Evolutionary conservation across 23 red algal genomes (phyloP).

Genomic region (Pyropia haitanensis): DNA sequence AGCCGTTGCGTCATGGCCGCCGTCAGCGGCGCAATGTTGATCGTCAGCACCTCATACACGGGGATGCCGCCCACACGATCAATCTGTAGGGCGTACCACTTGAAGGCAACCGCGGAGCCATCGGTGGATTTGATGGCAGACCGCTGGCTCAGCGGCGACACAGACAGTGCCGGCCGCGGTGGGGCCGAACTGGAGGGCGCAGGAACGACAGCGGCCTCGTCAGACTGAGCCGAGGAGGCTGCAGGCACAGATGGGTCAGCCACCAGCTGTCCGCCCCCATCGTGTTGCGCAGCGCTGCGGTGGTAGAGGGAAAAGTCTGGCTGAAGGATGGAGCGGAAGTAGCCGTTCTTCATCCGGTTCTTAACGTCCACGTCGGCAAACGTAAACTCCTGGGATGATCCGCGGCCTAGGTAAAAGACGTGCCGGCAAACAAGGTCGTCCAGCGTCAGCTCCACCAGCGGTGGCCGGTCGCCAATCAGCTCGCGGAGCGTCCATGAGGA

Average conservation of each 20-base stretch:
- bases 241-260: no score
- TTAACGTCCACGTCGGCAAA: slow-evolving; percentile 61
- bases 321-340: slow-evolving; percentile 58
- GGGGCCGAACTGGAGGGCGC: no score
- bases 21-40: slow-evolving; percentile 64
- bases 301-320: slow-evolving; percentile 6
- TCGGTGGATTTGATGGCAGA: slow-evolving; percentile 64
- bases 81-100: slow-evolving; percentile 56
- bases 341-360: slow-evolving; percentile 54
- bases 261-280: no score
- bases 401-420: slow-evolving; percentile 56
- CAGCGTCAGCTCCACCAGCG: slow-evolving; percentile 57
- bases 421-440: slow-evolving; percentile 57
- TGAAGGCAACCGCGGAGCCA: slow-evolving; percentile 73
- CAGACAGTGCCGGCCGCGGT: neutral
- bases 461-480: slow-evolving; percentile 23
- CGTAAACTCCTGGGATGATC: slow-evolving; percentile 57
- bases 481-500: slow-evolving; percentile 67
- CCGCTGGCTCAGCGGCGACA: neutral
- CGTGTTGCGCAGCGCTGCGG: neutral
- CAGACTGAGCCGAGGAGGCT: slow-evolving; percentile 10
- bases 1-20: slow-evolving; percentile 48
- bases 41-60: slow-evolving; percentile 72
- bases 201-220: no score
- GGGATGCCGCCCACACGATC: slow-evolving; percentile 77